Percentiles rank a stretch among this genome's conserved stretches.
Conservation (phyloP, 2,329 filamentous ascomycete genomes). For the Xylariaceae sp. region DNA sequence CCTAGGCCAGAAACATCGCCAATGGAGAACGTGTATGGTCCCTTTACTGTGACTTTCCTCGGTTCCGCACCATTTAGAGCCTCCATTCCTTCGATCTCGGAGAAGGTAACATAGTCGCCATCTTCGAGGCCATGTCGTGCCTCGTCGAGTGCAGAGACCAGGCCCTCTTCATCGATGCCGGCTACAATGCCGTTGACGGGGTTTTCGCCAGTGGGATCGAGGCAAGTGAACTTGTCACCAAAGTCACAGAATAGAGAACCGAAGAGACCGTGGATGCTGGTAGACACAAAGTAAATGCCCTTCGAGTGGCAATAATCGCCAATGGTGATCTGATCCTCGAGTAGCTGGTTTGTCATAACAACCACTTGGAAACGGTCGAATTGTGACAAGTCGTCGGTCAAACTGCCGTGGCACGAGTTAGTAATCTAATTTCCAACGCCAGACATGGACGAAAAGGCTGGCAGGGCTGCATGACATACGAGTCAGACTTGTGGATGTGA, state of each 20-base stretch:
- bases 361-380: conserved; percentile 90
- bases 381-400: conserved; percentile 71
- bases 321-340: conserved; percentile 75
- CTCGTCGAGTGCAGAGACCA: conserved; percentile 92
- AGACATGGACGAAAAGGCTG: neutral
- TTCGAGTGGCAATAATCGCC: conserved; percentile 93
- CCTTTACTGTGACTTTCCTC: conserved; percentile 88
- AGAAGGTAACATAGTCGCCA: conserved; percentile 93
- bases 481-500: conserved; percentile 60
- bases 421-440: neutral
- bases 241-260: conserved; percentile 97
- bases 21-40: conserved; percentile 95
- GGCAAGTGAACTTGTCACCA: conserved; percentile 84
- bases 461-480: conserved; percentile 35
- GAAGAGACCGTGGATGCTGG: conserved; percentile 90
- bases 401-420: conserved; percentile 40
- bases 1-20: conserved; percentile 86
- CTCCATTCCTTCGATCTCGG: conserved; percentile 90
- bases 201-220: conserved; percentile 86
- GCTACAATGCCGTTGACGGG: conserved; percentile 84
- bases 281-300: conserved; percentile 81
- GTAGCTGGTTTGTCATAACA: conserved; percentile 77
- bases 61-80: conserved; percentile 76
- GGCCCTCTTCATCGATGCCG: conserved; percentile 78
- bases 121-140: conserved; percentile 92